Evolutionary conservation across 495 filamentous ascomycete genomes (phyloP), one percentile per base, ranked within the genome.

Genomic region (Penicillium samsonianum): DNA sequence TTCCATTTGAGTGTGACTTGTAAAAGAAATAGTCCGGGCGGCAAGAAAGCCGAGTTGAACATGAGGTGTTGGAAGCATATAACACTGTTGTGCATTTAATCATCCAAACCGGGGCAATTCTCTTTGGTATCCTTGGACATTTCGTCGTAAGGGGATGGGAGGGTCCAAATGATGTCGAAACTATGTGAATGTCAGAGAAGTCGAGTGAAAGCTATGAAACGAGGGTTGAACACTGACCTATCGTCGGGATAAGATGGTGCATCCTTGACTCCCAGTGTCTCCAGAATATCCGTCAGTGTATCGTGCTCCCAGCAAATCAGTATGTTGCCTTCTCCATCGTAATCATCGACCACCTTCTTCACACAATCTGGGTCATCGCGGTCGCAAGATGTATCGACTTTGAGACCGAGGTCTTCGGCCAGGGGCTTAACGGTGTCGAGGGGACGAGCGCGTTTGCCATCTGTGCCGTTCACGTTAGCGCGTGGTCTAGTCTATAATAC

Each of bases 241-340:
- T 74, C 72, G 61, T 69, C 68, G 0, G 73, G 69, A 60, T 73
- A 74, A 14, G 51, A 28, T 6, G 72, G 70, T 2, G 70, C 69
- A 67, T 77, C 49, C 16, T 73, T 56, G 50, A 71, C 78, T 8
- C 80, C 79, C 46, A 82, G 53, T 37, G 70, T 51, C 59, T 76
- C 52, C 2, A 73, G 69, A 52, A 84, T 79, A 60, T 78, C 72
- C n/a, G 69, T 75, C 41, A 82, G 61, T 14, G 65, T 60, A 26
- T 71, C 67, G 59, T 85, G 81, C 57, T 84, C 75, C 82, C 82
- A 84, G 71, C 80, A 85, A 43, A 85, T 76, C 6, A 85, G 63
- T 10, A 85, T 78, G 59, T 85, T 85, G 28, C 80, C 80, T 0
- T 61, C 54, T 2, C 80, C 80, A 0, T 59, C 28, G 31, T 81